Evolutionary conservation across 2,329 filamentous ascomycete genomes (phyloP).

Genomic region (Talaromyces sp.): DNA sequence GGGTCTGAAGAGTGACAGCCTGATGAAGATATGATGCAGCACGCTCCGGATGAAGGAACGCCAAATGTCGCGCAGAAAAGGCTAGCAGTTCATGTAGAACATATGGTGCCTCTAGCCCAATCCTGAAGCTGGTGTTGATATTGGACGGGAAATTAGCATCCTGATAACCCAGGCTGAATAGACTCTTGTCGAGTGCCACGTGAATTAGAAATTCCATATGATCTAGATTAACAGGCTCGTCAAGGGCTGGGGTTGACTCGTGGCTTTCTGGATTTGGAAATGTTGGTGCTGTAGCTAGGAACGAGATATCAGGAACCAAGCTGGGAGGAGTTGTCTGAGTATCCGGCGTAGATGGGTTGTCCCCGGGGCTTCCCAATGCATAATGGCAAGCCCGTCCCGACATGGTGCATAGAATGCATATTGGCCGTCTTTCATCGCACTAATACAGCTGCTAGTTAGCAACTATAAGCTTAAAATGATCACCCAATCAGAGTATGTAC

Average conservation of each 20-base stretch:
- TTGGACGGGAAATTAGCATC: neutral
- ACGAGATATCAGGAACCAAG: neutral
- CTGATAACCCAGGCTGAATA: conserved; percentile 2
- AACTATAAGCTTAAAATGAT: neutral
- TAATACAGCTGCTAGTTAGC: neutral
- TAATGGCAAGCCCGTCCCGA: conserved; percentile 15
- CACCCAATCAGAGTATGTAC: neutral
- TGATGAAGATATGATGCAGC: conserved; percentile 5
- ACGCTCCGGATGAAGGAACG: conserved; percentile 7
- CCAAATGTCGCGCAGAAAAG: conserved; percentile 16
- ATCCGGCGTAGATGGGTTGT: neutral
- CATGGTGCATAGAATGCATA: conserved; percentile 16
- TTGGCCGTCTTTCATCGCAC: conserved; percentile 16
- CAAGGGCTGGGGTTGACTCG: neutral
- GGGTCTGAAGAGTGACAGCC: conserved; percentile 15
- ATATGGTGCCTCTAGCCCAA: conserved; percentile 1
- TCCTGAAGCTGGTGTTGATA: neutral
- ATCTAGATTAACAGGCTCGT: conserved; percentile 11
- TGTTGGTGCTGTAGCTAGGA: neutral
- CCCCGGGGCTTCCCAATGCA: neutral
- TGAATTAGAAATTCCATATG: conserved; percentile 18
- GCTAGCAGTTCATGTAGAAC: conserved; percentile 13
- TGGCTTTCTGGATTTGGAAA: neutral
- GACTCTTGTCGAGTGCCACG: neutral
- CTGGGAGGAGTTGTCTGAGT: neutral